Percentiles rank a stretch among this genome's conserved stretches.
phyloP scores from a whole-genome alignment of 352 stramenopile species.

The Albugo candida region DNA sequence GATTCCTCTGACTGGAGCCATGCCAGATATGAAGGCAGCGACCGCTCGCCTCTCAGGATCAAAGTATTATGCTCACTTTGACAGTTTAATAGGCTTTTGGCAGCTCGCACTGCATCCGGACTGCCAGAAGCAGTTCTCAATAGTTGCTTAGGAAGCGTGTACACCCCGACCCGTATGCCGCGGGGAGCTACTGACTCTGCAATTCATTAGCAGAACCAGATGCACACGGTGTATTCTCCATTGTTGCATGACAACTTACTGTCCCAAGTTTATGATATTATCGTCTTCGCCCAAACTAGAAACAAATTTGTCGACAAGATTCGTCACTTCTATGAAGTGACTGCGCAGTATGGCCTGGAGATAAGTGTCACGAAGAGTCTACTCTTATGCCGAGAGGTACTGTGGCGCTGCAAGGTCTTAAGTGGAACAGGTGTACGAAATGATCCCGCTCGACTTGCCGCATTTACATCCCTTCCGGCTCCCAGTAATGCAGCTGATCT shows the following conservation, averaged over 20 bases:
- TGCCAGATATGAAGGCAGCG: not conserved
- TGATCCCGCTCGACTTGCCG: not conserved
- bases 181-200: not conserved
- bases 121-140: constrained; percentile 5
- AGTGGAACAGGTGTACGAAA: not conserved
- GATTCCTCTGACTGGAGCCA: not conserved
- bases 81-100: constrained; percentile 3
- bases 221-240: constrained; percentile 4
- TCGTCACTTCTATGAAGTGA: constrained; percentile 3
- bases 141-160: constrained; percentile 3
- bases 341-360: not conserved
- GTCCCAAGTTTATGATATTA: constrained; percentile 12
- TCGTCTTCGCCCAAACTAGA: constrained; percentile 2
- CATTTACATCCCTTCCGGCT: not conserved
- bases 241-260: constrained; percentile 8
- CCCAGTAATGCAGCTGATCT: constrained; percentile 1
- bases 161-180: constrained; percentile 4
- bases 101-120: constrained; percentile 6
- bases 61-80: not conserved
- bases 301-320: constrained; percentile 4
- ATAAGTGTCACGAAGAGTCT: not conserved
- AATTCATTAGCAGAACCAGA: constrained; percentile 3
- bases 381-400: constrained; percentile 1
- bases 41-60: not conserved
- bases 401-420: constrained; percentile 5